Evolutionary conservation across 371 early-diverging fungal species (phyloP).

Genomic region (Polyrhizophydium stewartii): DNA sequence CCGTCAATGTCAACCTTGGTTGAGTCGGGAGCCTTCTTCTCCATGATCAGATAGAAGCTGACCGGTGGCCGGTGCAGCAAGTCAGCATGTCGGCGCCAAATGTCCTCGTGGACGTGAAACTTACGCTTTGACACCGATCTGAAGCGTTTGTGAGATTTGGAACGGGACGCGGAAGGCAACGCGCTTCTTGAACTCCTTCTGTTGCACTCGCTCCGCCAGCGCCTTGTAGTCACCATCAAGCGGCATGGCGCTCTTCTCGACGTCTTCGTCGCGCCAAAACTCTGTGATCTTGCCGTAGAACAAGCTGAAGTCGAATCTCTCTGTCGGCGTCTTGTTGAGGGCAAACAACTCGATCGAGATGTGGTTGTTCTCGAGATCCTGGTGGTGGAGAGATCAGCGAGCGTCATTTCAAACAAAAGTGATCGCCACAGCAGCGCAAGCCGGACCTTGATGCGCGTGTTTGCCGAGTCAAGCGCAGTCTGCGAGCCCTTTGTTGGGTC

Average conservation of each 20-base stretch:
- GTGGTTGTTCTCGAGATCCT: slow-evolving; percentile 46
- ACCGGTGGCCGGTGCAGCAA: neutral
- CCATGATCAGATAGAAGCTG: slow-evolving; percentile 49
- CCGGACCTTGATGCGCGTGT: no score
- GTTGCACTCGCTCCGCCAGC: slow-evolving; percentile 41
- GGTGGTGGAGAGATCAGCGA: neutral
- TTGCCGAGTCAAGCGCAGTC: neutral
- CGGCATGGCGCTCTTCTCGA: slow-evolving; percentile 9
- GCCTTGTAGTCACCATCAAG: slow-evolving; percentile 37
- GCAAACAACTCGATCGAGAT: slow-evolving; percentile 26
- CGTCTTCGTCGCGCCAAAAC: slow-evolving; percentile 11
- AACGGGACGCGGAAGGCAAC: slow-evolving; percentile 49
- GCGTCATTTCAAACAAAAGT: neutral
- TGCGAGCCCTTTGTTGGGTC: slow-evolving; percentile 42
- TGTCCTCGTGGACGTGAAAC: no score
- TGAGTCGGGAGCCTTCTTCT: slow-evolving; percentile 39
- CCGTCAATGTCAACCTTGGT: slow-evolving; percentile 48
- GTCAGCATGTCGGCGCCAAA: neutral
- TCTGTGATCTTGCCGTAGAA: slow-evolving; percentile 16
- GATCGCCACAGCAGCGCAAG: no score
- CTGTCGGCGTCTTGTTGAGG: slow-evolving; percentile 1
- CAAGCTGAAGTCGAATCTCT: slow-evolving; percentile 17
- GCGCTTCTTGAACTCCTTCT: slow-evolving; percentile 57
- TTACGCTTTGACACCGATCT: slow-evolving; percentile 58
- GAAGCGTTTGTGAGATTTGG: slow-evolving; percentile 45